Conservation (phyloP, 169 alveolate species). For the Eimeria praecox region DNA sequence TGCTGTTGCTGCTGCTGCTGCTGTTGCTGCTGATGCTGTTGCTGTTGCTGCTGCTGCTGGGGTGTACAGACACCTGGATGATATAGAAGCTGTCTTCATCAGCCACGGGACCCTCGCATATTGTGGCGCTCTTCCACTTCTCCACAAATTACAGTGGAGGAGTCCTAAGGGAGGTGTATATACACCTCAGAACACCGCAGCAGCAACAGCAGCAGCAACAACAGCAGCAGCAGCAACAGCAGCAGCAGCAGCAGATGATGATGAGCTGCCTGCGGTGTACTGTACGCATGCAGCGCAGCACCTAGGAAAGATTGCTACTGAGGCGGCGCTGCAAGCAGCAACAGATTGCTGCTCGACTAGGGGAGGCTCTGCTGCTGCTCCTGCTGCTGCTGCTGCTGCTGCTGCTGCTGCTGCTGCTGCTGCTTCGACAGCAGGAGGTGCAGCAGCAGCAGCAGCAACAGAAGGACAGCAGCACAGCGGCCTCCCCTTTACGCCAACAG, state of each 20-base stretch:
- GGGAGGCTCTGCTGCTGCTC: background rate
- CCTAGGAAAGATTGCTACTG: conserved; percentile 25
- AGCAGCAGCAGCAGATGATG: conserved; percentile 52
- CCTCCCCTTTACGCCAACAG: conserved; percentile 38
- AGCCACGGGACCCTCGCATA: conserved; percentile 28
- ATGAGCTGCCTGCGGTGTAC: background rate
- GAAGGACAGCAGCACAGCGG: conserved; percentile 23
- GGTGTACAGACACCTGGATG: conserved; percentile 58
- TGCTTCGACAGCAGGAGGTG: background rate
- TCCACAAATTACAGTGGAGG: conserved; percentile 17
- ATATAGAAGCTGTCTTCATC: conserved; percentile 4
- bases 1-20: conserved; percentile 22
- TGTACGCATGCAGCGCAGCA: conserved; percentile 65
- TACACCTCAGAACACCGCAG: too few relatives aligned
- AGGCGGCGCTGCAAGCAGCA: conserved; percentile 43
- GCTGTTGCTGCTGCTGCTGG: too few relatives aligned
- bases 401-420: conserved; percentile 35
- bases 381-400: background rate
- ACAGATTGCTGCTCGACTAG: conserved; percentile 6
- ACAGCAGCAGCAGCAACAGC: conserved; percentile 26
- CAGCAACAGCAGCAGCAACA: conserved; percentile 50
- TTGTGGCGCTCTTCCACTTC: conserved; percentile 33
- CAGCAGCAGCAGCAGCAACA: conserved; percentile 55
- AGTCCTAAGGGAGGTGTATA: background rate
- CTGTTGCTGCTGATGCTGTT: conserved; percentile 51